Percentiles rank a stretch among this genome's conserved stretches.
phyloP scores from a whole-genome alignment of 148 eudicot species.

The Linanthus parryae region DNA sequence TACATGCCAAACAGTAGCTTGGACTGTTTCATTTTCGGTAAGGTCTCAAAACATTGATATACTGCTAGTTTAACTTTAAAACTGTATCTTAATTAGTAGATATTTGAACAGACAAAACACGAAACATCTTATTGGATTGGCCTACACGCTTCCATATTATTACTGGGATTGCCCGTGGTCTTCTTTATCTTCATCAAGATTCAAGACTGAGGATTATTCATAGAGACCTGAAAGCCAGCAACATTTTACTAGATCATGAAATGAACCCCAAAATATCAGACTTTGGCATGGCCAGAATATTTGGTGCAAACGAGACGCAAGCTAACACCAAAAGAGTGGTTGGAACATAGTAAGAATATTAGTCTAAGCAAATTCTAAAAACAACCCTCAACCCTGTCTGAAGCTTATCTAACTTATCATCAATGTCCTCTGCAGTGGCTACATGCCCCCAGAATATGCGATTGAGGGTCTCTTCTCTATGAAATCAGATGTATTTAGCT shows the following conservation, averaged over 20 bases:
- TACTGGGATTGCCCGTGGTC: conserved; percentile 1
- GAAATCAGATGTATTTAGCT: conserved; percentile 6
- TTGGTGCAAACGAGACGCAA: neutral
- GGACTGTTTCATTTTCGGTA: conserved; percentile 5
- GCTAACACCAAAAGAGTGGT: conserved; percentile 1
- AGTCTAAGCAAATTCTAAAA: no score
- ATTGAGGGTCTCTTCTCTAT: conserved; percentile 1
- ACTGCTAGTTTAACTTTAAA: neutral
- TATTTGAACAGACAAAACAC: neutral
- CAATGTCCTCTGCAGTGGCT: neutral
- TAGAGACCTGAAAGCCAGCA: conserved; percentile 2
- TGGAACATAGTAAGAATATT: conserved; percentile 7
- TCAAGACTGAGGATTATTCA: neutral
- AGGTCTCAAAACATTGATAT: neutral
- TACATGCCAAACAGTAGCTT: conserved; percentile 1
- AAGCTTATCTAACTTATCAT: neutral
- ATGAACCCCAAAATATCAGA: conserved; percentile 6
- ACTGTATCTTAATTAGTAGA: neutral
- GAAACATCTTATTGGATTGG: neutral
- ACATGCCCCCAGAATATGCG: conserved; percentile 3
- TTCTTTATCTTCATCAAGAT: conserved; percentile 8
- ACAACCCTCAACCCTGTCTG: neutral
- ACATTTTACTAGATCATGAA: conserved; percentile 2
- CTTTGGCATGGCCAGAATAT: conserved; percentile 2
- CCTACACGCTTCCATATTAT: conserved; percentile 1